phyloP scores from a whole-genome alignment of 2,329 filamentous ascomycete species.

The Colletotrichum shisoi region DNA sequence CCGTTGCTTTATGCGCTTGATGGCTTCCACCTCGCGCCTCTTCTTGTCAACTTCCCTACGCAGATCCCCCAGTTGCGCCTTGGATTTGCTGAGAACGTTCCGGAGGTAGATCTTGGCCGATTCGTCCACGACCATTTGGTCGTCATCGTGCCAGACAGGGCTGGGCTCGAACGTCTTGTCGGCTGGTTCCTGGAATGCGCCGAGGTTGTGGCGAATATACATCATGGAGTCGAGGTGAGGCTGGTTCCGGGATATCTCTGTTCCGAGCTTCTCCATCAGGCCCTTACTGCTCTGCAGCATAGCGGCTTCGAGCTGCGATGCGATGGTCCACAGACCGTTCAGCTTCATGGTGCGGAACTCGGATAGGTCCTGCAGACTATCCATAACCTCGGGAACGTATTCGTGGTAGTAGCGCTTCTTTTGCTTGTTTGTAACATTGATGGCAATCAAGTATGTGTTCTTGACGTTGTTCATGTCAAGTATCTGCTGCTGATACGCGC shows the following conservation, averaged over 20 bases:
- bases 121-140: constrained; percentile 84
- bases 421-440: constrained; percentile 96
- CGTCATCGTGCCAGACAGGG: constrained; percentile 96
- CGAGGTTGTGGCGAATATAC: constrained; percentile 93
- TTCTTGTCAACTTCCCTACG: constrained; percentile 86
- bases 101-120: constrained; percentile 87
- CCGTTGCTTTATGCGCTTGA: constrained; percentile 75
- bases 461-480: constrained; percentile 97
- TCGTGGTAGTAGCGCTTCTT: constrained; percentile 98
- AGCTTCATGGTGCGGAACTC: constrained; percentile 86
- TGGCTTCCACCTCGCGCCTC: constrained; percentile 80
- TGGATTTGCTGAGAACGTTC: constrained; percentile 91
- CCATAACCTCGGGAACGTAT: constrained; percentile 91
- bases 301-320: constrained; percentile 79
- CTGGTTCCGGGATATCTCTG: constrained; percentile 86
- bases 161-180: constrained; percentile 92
- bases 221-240: constrained; percentile 95
- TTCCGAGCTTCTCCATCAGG: constrained; percentile 74
- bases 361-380: constrained; percentile 91
- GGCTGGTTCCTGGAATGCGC: constrained; percentile 80
- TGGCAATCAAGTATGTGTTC: constrained; percentile 95
- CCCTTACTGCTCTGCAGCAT: constrained; percentile 77
- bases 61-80: constrained; percentile 80
- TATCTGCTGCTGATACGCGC: constrained; percentile 89
- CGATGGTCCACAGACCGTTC: constrained; percentile 85